Conservation (phyloP, 768 basidiomycete genomes). For the Tylopilus rubrobrunneus region DNA sequence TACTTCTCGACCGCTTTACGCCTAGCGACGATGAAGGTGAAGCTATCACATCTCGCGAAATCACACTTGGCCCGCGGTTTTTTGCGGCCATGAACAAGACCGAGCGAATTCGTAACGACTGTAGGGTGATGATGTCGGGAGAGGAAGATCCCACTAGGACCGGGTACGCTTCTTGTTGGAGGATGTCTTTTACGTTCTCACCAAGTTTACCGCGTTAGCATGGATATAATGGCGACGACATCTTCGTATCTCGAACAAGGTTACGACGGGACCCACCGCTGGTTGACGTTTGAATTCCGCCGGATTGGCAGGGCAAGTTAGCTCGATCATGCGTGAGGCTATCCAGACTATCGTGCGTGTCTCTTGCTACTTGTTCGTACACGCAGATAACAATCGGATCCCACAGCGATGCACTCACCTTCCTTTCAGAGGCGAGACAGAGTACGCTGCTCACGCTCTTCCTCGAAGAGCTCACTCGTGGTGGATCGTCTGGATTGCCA, state of each 20-base stretch:
- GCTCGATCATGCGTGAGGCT: conserved; percentile 61
- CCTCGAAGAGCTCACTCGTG: conserved; percentile 81
- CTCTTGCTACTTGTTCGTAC: background rate
- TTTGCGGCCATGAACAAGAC: conserved; percentile 88
- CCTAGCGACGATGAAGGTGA: conserved; percentile 69
- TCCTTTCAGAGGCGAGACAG: conserved; percentile 81
- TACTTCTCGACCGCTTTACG: conserved; percentile 86
- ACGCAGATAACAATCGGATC: background rate
- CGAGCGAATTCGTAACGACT: conserved; percentile 78
- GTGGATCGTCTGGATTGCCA: conserved; percentile 79
- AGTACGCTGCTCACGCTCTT: conserved; percentile 74
- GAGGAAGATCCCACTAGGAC: conserved; percentile 76
- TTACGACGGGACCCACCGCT: conserved; percentile 85
- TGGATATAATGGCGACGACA: conserved; percentile 86
- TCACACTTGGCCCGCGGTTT: conserved; percentile 68
- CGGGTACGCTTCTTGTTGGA: conserved; percentile 47
- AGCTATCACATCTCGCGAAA: conserved; percentile 72
- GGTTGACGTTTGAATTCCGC: conserved; percentile 81
- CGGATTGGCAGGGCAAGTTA: conserved; percentile 75
- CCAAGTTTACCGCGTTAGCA: conserved; percentile 46
- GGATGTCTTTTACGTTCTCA: background rate
- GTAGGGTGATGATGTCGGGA: conserved; percentile 80
- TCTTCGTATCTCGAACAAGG: conserved; percentile 82
- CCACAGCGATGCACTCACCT: conserved; percentile 65
- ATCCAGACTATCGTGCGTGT: conserved; percentile 46